These are phyloP conservation scores for Stachybotrys echinatus DNA, from an alignment of 2,329 filamentous ascomycete species.

Conservation along the genomic window DNA sequence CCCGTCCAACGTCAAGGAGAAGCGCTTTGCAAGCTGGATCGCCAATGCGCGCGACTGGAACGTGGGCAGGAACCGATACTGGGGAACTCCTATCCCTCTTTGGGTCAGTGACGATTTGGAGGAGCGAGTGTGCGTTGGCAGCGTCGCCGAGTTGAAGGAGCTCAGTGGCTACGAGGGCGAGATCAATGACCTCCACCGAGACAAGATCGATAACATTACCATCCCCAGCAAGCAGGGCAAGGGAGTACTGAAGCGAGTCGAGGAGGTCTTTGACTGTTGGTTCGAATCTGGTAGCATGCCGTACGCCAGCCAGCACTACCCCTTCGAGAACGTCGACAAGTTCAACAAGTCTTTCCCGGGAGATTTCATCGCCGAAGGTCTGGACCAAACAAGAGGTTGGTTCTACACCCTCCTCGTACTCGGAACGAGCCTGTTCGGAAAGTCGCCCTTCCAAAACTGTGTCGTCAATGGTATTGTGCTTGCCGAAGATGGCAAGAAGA, in stretches of 20 bases:
- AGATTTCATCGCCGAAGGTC: constrained; percentile 89
- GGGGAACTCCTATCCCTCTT: constrained; percentile 87
- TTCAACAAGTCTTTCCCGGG: constrained; percentile 81
- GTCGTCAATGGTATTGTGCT: constrained; percentile 95
- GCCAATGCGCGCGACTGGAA: constrained; percentile 91
- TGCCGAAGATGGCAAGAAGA: constrained; percentile 95
- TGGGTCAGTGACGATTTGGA: constrained; percentile 90
- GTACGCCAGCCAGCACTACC: constrained; percentile 85
- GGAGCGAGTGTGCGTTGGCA: constrained; percentile 82
- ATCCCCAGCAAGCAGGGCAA: constrained; percentile 88
- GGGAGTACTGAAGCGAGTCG: constrained; percentile 71
- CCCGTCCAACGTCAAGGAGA: constrained; percentile 83
- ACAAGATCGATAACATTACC: constrained; percentile 90
- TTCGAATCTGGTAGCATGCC: constrained; percentile 97
- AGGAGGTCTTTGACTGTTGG: constrained; percentile 96
- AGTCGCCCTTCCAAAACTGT: constrained; percentile 87
- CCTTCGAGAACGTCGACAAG: constrained; percentile 80
- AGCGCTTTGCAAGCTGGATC: constrained; percentile 89
- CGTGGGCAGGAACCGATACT: constrained; percentile 88
- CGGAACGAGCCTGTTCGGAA: constrained; percentile 80
- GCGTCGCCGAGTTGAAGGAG: constrained; percentile 75
- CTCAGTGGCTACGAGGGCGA: constrained; percentile 83
- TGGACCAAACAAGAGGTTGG: constrained; percentile 94
- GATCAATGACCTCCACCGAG: constrained; percentile 80
- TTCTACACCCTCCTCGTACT: constrained; percentile 91